phyloP scores from a whole-genome alignment of 1,139 yeast species.

The Saccharomycopsis crataegensis region DNA sequence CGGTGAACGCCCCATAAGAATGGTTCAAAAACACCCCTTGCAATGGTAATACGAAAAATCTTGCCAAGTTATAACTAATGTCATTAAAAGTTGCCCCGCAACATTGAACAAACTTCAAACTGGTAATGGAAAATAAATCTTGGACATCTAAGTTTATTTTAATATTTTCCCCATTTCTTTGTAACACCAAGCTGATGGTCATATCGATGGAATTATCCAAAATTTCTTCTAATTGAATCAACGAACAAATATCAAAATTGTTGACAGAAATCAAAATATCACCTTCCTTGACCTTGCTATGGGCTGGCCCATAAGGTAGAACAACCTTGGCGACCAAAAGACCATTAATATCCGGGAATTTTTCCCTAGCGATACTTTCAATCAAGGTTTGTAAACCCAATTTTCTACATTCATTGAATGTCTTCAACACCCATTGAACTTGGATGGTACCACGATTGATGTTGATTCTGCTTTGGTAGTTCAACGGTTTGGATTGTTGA shows the following conservation, averaged over 20 bases:
- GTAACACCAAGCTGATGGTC: conserved; percentile 50
- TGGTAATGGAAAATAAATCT: conserved; percentile 76
- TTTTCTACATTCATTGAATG: conserved; percentile 86
- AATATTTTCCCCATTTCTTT: conserved; percentile 65
- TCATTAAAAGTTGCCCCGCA: conserved; percentile 85
- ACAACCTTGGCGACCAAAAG: conserved; percentile 78
- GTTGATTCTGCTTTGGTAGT: conserved; percentile 17
- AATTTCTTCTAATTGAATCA: conserved; percentile 77
- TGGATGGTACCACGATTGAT: conserved; percentile 84
- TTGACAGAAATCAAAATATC: conserved; percentile 75
- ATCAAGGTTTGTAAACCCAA: conserved; percentile 74
- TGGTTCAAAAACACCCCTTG: conserved; percentile 76
- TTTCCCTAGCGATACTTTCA: conserved; percentile 59
- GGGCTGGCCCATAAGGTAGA: conserved; percentile 85
- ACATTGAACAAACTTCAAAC: conserved; percentile 70
- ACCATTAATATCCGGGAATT: conserved; percentile 73
- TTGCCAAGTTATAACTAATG: conserved; percentile 81
- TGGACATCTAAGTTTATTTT: conserved; percentile 50
- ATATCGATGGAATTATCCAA: conserved; percentile 66
- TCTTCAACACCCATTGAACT: conserved; percentile 81
- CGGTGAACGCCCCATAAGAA: conserved; percentile 70
- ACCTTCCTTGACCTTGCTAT: conserved; percentile 68
- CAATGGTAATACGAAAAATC: conserved; percentile 77
- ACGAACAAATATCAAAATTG: conserved; percentile 57
- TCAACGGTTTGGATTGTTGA: conserved; percentile 4